These are phyloP conservation scores for Aegilops sharonensis DNA, from an alignment of 176 grass and related monocot species.

Conservation along the genomic window DNA sequence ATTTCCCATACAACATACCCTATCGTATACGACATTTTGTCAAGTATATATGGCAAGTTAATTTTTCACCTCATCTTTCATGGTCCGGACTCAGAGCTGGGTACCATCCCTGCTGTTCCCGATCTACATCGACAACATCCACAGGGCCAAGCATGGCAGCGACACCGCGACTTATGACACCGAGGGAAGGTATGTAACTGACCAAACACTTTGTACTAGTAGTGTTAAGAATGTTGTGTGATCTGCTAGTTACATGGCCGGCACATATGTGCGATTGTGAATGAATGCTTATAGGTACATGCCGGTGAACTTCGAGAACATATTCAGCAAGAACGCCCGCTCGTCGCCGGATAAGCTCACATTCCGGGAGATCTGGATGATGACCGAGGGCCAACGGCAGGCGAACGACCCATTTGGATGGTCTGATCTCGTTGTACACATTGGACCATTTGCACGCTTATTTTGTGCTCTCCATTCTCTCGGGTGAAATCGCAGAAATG, in stretches of 20 bases:
- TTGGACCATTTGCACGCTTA: background rate
- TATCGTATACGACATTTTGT: background rate
- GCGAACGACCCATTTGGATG: constrained; percentile 50
- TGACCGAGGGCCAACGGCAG: constrained; percentile 55
- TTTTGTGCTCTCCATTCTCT: background rate
- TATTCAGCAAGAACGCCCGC: constrained; percentile 82
- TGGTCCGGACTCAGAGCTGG: constrained; percentile 47
- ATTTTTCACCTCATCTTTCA: background rate
- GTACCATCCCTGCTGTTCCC: constrained; percentile 71
- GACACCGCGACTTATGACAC: constrained; percentile 62
- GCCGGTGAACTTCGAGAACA: constrained; percentile 81
- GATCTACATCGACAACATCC: constrained; percentile 77
- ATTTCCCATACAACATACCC: background rate
- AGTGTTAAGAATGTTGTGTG: background rate
- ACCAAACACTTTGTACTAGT: background rate
- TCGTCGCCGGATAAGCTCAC: constrained; percentile 55
- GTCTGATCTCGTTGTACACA: background rate
- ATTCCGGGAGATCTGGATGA: constrained; percentile 55
- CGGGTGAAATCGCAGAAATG: background rate
- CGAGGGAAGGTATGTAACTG: constrained; percentile 66
- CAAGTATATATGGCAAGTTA: background rate
- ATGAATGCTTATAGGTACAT: constrained; percentile 42
- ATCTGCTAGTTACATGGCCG: background rate
- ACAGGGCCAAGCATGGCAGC: constrained; percentile 78
- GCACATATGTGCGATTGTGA: background rate